Evolutionary conservation across 129 eudicot species (phyloP), one percentile per base, ranked within the genome.

Genomic region (Gnaphalium uliginosum): DNA sequence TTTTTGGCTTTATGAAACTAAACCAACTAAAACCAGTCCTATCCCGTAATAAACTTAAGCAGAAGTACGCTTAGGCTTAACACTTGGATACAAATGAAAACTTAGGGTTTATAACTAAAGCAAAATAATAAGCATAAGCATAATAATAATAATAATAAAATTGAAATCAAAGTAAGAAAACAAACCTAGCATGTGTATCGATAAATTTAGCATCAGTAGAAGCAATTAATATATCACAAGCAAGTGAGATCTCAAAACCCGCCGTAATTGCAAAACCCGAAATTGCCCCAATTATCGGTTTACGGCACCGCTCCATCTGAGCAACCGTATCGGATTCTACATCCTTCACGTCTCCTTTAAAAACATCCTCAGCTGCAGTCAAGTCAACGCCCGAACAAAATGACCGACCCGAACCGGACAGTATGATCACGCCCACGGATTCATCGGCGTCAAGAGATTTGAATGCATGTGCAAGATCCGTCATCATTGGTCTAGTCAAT

Each of bases 321-420:
- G 80, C 90, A 30, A 91, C 99, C 58, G 89, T 85, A 6, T 95
- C 97, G 1, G 81, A 27, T 30, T 91, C 95, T 13, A 71, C 74
- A 76, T 95, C 92, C 81, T 89, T 95, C 14, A 95, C 92, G 64
- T 95, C 96, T 33, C 95, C 97, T 66, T 95, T 95, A 69, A 95
- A 95, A 30, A 95, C 99, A 32, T 89, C 96, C 86, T 91, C 97
- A 6, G 99, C 99, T 48, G 97, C 78, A 13, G 96, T 95, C 85
- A 95, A 77, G 72, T 95, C 99, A 25, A 95, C 95, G 41, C 99
- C 99, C 53, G 99, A 91, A 76, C 99, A 95, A 41, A 95, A 95
- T 0, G 97, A 74, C 37, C 95, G 89, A 11, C 99, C 99, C 74
- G 92, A 54, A 19, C 99, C 99, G 69, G 96, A 84, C 18, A 95